Evolutionary conservation across 805 yeast species (phyloP).

Genomic region (Pichia gijzeniarum): DNA sequence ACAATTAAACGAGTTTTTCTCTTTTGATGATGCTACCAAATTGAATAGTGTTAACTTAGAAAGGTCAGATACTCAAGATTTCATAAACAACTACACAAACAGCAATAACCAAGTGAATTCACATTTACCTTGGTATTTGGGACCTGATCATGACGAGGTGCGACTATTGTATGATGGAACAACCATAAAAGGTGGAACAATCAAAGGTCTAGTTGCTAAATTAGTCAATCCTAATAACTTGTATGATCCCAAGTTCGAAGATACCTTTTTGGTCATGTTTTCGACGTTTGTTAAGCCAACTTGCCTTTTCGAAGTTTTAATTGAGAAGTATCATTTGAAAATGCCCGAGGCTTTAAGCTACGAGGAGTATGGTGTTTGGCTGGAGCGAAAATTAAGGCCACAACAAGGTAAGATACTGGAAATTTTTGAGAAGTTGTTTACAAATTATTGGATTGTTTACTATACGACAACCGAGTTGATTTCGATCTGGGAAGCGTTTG

Average conservation of each 20-base stretch:
- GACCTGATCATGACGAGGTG: conserved; percentile 52
- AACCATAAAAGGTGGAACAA: conserved; percentile 82
- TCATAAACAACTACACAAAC: not conserved
- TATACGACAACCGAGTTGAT: conserved; percentile 44
- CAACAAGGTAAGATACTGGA: conserved; percentile 60
- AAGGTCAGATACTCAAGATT: not conserved
- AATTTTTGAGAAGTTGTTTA: conserved; percentile 59
- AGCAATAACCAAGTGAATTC: not conserved
- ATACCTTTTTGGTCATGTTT: conserved; percentile 69
- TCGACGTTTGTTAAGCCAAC: conserved; percentile 64
- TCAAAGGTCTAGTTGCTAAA: conserved; percentile 70
- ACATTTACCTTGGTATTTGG: conserved; percentile 63
- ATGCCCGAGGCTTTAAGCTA: conserved; percentile 87
- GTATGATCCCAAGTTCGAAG: conserved; percentile 54
- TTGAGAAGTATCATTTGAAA: conserved; percentile 57
- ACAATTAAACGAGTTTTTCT: not conserved
- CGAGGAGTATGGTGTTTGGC: conserved; percentile 77
- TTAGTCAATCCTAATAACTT: conserved; percentile 65
- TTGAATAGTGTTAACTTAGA: not conserved
- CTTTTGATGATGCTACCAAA: not conserved
- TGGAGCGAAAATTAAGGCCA: conserved; percentile 59
- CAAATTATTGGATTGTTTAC: conserved; percentile 62
- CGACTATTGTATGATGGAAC: conserved; percentile 52
- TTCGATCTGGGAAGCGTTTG: conserved; percentile 23
- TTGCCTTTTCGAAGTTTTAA: conserved; percentile 52